phyloP scores from a whole-genome alignment of 2,329 filamentous ascomycete genomes.

The Chaetomium olivaceum region DNA sequence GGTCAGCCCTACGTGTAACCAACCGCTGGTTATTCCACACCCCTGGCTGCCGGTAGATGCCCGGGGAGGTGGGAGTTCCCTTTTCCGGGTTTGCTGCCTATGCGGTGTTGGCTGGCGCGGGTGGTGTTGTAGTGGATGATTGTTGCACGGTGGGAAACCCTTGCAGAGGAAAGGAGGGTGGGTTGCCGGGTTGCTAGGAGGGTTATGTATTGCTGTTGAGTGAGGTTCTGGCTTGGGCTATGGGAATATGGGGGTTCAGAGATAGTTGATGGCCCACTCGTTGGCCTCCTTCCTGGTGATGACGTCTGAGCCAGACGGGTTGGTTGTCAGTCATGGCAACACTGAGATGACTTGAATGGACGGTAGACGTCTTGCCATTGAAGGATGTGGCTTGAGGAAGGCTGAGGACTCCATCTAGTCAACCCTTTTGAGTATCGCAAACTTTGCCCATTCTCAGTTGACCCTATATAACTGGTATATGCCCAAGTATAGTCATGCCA shows the following conservation, averaged over 20 bases:
- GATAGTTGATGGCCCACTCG: neutral
- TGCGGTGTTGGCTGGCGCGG: neutral
- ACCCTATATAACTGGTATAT: slow-evolving; percentile 4
- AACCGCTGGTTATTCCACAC: neutral
- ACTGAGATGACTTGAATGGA: neutral
- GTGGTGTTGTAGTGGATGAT: neutral
- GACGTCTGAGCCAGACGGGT: too few species aligned
- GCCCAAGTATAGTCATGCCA: neutral
- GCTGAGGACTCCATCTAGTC: neutral
- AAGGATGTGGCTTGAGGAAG: neutral
- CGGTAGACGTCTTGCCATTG: neutral
- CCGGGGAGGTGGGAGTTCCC: neutral
- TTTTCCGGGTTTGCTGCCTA: neutral
- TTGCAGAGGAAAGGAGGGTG: too few species aligned
- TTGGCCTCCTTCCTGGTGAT: too few species aligned
- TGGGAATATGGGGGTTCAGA: neutral
- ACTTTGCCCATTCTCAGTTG: neutral
- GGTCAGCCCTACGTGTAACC: slow-evolving; percentile 4
- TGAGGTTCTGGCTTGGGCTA: neutral
- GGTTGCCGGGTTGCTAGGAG: neutral
- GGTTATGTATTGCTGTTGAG: neutral
- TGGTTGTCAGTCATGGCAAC: neutral
- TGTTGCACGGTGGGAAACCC: neutral
- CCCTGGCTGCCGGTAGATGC: neutral
- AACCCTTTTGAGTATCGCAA: neutral